Evolutionary conservation across 1,284 basidiomycete genomes (phyloP).

Genomic region (Tilletia indica): DNA sequence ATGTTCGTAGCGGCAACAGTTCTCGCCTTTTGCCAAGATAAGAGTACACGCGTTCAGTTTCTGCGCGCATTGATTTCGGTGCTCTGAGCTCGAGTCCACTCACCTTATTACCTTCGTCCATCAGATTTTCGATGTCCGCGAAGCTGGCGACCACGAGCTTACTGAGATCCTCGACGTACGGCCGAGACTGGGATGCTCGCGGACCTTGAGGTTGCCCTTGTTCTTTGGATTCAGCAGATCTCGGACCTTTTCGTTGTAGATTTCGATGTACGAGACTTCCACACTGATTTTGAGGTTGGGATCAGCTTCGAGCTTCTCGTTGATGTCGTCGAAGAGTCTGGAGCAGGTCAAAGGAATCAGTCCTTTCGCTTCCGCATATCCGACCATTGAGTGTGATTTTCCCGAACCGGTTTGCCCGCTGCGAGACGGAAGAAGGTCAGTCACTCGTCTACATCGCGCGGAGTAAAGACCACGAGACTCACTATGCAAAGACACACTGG

Average conservation of each 20-base stretch:
- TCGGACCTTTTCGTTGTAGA: constrained; percentile 76
- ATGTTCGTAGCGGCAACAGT: constrained; percentile 52
- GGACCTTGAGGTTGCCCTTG: constrained; percentile 88
- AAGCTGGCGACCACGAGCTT: constrained; percentile 87
- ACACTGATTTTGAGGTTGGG: constrained; percentile 77
- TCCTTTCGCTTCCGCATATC: constrained; percentile 85
- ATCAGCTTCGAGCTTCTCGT: constrained; percentile 65
- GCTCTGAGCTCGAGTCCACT: background rate
- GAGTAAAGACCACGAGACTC: constrained; percentile 4
- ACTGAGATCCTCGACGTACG: constrained; percentile 95
- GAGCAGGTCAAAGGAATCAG: constrained; percentile 94
- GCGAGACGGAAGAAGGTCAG: constrained; percentile 11
- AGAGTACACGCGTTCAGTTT: no score
- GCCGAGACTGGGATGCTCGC: constrained; percentile 82
- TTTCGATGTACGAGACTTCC: constrained; percentile 96
- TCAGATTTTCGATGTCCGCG: constrained; percentile 93
- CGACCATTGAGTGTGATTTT: constrained; percentile 37
- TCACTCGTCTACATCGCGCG: no score
- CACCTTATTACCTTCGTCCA: constrained; percentile 98
- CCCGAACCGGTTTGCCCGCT: constrained; percentile 50
- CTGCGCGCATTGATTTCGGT: no score
- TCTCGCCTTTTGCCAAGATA: constrained; percentile 27
- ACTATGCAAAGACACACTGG: constrained; percentile 49
- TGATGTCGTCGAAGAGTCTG: constrained; percentile 81
- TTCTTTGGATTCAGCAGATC: constrained; percentile 97